Base-by-base conservation (phyloP, 1,284 basidiomycete genomes). In the Heterobasidion occidentale region DNA sequence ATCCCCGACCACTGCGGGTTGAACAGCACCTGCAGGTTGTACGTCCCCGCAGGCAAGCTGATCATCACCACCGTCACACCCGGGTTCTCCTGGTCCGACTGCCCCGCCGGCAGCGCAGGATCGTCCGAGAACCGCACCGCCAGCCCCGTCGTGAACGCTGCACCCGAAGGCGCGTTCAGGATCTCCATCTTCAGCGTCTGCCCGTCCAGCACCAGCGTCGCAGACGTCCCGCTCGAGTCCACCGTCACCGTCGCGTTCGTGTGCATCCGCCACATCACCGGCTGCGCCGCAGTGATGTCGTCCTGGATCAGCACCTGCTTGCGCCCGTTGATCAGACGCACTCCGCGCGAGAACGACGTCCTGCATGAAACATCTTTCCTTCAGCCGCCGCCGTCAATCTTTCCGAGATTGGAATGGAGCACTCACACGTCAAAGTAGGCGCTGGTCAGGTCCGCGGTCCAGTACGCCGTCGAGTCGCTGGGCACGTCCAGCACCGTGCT, bases 261-360 rank as follows among this genome's bases (percentile, higher is more conserved):
- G 72, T 99, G 95, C 78, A 94, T 92, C 52, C 94, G 84, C 96
- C 96, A 98, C 77, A 88, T 80, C 56, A 95, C 74, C 27, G 77
- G 65, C 27, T 70, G 74, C 33, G 76, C 70, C 2, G 84, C 74
- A 17, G 72, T 77, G 67, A 95, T 84, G 66, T 96, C 93, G 71
- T 94, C 92, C 70, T 93, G 93, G 46, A 95, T 70, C 7, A 99
- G 83, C n/a, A 98, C 83, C 72, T 98, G 97, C 62, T 81, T 83
- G 58, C 97, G 86, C 46, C 77, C 79, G 72, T 99, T 99, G 61
- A 99, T 69, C 63, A 89, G 70, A 55, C 94, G 92, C 59, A 97
- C 79, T 59, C 95, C 97, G 57, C 97, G 94, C 67, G 85, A 82
- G 66, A 92, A 83, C 11, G 85, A 83, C 12, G 84, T 77, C 47